phyloP scores from a whole-genome alignment of 495 filamentous ascomycete species.

The Neurospora sp. region DNA sequence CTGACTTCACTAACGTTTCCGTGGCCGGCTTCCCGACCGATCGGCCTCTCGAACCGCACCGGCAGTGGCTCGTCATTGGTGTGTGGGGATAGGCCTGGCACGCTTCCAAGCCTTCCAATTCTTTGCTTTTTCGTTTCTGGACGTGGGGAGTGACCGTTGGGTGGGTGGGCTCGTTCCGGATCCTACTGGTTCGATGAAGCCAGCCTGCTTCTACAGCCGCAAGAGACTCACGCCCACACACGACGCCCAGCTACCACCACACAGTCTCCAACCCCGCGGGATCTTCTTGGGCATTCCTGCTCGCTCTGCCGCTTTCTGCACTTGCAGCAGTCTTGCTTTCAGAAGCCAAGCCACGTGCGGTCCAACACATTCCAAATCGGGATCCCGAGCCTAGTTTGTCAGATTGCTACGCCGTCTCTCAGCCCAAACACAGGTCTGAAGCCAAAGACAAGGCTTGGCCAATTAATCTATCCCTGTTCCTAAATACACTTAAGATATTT shows the following conservation, averaged over 20 bases:
- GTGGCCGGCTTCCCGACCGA: background rate
- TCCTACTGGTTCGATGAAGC: background rate
- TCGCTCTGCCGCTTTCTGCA: background rate
- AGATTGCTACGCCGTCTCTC: background rate
- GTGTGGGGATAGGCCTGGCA: background rate
- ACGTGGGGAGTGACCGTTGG: background rate
- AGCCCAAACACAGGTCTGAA: background rate
- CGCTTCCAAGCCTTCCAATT: background rate
- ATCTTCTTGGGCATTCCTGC: background rate
- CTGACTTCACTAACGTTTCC: background rate
- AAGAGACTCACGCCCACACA: slow-evolving; percentile 8
- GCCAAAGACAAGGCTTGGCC: background rate
- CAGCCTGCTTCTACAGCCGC: slow-evolving; percentile 4
- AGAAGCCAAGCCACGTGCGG: background rate
- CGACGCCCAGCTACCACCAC: slow-evolving; percentile 1
- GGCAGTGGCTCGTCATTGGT: background rate
- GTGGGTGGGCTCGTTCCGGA: background rate
- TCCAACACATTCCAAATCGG: background rate
- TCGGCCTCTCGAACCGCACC: background rate
- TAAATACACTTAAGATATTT: slow-evolving; percentile 2
- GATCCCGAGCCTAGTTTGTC: background rate
- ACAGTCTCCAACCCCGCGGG: background rate
- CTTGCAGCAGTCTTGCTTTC: background rate
- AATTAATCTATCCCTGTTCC: slow-evolving; percentile 12
- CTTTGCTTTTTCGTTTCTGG: background rate